A percentile compares a stretch with the other conserved stretches of the same genome.
Evolutionary conservation across 768 basidiomycete species (phyloP).

Genomic region (Paxillus ammoniavirescens): DNA sequence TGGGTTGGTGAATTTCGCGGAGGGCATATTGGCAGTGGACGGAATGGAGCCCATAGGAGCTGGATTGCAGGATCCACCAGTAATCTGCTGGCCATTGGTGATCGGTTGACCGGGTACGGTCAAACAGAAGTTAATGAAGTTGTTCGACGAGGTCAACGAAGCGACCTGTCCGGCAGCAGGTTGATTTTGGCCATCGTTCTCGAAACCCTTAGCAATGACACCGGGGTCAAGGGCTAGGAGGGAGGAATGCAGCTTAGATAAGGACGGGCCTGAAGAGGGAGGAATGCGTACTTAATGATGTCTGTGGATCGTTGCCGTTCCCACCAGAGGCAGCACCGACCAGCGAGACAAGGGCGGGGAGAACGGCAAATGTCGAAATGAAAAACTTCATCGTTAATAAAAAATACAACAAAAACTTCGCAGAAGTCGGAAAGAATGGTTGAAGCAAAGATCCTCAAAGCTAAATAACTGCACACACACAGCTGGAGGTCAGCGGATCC

Average conservation of each 20-base stretch:
- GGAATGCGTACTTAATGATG: constrained; percentile 26
- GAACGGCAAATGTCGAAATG: constrained; percentile 37
- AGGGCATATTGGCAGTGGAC: constrained; percentile 45
- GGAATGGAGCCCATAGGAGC: constrained; percentile 57
- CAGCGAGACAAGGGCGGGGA: constrained; percentile 35
- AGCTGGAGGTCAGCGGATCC: constrained; percentile 19
- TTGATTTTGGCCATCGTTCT: constrained; percentile 46
- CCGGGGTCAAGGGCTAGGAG: constrained; percentile 48
- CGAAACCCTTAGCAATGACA: constrained; percentile 49
- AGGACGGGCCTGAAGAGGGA: constrained; percentile 6
- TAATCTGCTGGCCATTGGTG: constrained; percentile 54
- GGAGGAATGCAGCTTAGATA: constrained; percentile 18
- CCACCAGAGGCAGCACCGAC: constrained; percentile 25
- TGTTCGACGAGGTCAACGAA: constrained; percentile 55
- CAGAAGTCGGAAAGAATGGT: constrained; percentile 47
- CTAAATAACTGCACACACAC: constrained; percentile 31
- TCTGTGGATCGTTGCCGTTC: constrained; percentile 39
- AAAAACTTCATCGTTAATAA: constrained; percentile 51
- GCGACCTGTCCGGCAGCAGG: constrained; percentile 48
- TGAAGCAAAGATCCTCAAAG: constrained; percentile 19
- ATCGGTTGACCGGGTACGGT: constrained; percentile 44
- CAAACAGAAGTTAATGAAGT: constrained; percentile 60
- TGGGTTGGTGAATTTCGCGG: constrained; percentile 43
- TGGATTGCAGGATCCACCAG: constrained; percentile 58
- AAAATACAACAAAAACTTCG: constrained; percentile 35